Evolutionary conservation across 2,329 filamentous ascomycete species (phyloP), one percentile per base, ranked within the genome.

Genomic region (Colletotrichum lini): DNA sequence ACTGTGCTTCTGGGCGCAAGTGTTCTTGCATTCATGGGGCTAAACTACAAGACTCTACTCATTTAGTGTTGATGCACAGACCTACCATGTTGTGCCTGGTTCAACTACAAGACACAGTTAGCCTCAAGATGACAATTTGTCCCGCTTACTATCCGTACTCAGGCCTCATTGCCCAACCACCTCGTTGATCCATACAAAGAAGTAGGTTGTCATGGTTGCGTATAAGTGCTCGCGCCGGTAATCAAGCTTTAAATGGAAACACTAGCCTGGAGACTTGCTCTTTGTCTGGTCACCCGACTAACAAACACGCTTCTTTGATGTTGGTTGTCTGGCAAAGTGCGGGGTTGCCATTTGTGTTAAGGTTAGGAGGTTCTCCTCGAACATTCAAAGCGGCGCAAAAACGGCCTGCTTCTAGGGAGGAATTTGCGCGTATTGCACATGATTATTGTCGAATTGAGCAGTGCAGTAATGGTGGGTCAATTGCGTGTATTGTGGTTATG

Each of bases 1-100:
- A 3, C 65, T 53, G 65, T 71, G 68, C 58, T 42, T 18, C 42
- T 1, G 23, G 50, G 38, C 66, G 38, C 26, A 18, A 10, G n/a
- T 47, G 23, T 59, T 21, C 15, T 58, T 40, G 53, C 15, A 52
- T 44, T 50, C 40, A 44, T 30, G 18, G 60, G 13, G 50, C n/a
- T n/a, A n/a, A 16, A 7, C 42, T n/a, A 42, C 30, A 35, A 38
- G 18, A 7, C 30, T n/a, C 35, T 35, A 44, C 44, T 21, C 26
- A 8, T 12, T 18, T 18, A 12, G 50, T 23, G 5, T 21, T 10
- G 30, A 13, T 40, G n/a, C 45, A 61, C 58, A 61, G 44, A 15
- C 30, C 15, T 23, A 35, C 30, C 8, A 10, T 50, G n/a, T 16
- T 38, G 15, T 18, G 5, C 10, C 45, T 8, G 26, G 3, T 23